Evolutionary conservation across 1,284 basidiomycete species (phyloP).

Genomic region (Ganoderma boninense): DNA sequence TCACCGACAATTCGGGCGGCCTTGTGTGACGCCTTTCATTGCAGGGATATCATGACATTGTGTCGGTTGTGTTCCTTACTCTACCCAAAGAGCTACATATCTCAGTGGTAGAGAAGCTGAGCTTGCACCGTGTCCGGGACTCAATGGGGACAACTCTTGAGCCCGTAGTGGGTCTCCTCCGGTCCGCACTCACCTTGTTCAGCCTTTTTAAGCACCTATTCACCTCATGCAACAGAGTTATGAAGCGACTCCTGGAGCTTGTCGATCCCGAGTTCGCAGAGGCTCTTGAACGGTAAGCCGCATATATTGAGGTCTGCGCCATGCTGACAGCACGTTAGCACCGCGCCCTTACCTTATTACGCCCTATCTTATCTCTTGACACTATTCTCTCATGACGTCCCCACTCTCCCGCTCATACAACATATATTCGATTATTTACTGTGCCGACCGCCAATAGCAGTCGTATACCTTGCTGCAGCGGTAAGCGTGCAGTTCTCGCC

Average conservation of each 20-base stretch:
- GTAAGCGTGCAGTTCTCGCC: constrained; percentile 53
- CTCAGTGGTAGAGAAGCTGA: constrained; percentile 73
- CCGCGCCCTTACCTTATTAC: constrained; percentile 81
- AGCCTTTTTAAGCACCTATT: not conserved
- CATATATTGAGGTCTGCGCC: constrained; percentile 7
- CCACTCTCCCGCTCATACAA: constrained; percentile 84
- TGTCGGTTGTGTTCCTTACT: constrained; percentile 87
- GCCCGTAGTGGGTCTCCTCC: constrained; percentile 84
- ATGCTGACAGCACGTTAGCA: constrained; percentile 40
- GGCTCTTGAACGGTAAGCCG: constrained; percentile 68
- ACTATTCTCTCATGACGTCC: constrained; percentile 90
- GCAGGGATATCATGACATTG: constrained; percentile 93
- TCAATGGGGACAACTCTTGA: constrained; percentile 89
- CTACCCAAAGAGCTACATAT: constrained; percentile 68
- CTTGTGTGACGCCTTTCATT: not conserved
- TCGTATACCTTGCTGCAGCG: constrained; percentile 85
- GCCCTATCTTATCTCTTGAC: constrained; percentile 92
- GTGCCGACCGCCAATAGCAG: constrained; percentile 80
- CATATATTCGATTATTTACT: constrained; percentile 91
- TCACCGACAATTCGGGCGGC: not conserved
- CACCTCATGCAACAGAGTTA: constrained; percentile 53
- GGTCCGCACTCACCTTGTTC: constrained; percentile 51
- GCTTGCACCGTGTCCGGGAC: constrained; percentile 85
- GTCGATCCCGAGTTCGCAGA: constrained; percentile 78
- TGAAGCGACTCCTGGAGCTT: constrained; percentile 73